These are phyloP conservation scores for Ceriops decandra DNA, from an alignment of 345 rosid species.

Conservation along the genomic window DNA sequence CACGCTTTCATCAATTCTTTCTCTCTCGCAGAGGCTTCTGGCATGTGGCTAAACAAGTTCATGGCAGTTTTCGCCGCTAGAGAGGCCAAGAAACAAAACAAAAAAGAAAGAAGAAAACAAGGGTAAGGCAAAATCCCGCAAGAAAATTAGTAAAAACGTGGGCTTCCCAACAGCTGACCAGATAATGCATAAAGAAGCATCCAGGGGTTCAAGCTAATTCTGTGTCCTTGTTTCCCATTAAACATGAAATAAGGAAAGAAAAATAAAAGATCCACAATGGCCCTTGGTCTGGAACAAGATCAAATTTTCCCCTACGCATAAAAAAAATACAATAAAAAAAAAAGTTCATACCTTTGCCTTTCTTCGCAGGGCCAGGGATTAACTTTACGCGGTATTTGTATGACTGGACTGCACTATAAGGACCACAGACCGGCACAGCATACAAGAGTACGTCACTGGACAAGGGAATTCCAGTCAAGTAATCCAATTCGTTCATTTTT, in stretches of 20 bases:
- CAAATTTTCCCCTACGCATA: not conserved
- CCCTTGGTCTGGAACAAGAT: not conserved
- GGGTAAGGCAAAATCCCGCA: no score
- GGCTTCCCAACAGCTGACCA: no score
- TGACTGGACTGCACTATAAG: slow-evolving; percentile 79
- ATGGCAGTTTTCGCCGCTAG: slow-evolving; percentile 86
- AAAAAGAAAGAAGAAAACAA: no score
- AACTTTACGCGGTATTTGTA: slow-evolving; percentile 90
- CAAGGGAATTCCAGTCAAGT: slow-evolving; percentile 81
- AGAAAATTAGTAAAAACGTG: no score
- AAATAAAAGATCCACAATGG: not conserved
- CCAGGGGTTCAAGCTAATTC: no score
- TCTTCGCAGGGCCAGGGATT: slow-evolving; percentile 85
- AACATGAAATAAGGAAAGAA: not conserved
- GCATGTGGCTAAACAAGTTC: slow-evolving; percentile 86
- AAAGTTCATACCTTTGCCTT: slow-evolving; percentile 68
- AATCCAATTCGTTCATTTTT: slow-evolving; percentile 77
- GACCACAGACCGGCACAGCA: slow-evolving; percentile 90
- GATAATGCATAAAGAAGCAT: no score
- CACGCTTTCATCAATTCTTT: slow-evolving; percentile 97
- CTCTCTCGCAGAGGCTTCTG: slow-evolving; percentile 76
- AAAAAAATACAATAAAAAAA: not conserved
- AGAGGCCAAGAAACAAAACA: not conserved
- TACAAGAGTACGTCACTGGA: slow-evolving; percentile 74
- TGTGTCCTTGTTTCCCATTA: not conserved